Evolutionary conservation across 805 yeast species (phyloP).

Genomic region (Yarrowia divulgata): DNA sequence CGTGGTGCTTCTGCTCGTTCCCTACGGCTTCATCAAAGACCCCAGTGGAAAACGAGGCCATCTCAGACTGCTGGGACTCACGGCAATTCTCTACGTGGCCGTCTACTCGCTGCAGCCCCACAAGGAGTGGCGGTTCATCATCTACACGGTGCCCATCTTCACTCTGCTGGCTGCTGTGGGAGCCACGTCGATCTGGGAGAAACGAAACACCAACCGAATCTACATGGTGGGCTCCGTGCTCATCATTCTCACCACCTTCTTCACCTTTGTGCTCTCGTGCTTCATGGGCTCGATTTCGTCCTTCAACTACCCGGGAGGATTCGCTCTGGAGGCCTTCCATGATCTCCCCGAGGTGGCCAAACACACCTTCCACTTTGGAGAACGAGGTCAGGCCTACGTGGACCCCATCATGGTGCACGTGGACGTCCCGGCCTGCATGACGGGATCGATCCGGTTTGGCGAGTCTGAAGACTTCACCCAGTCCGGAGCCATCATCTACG

Average conservation of each 20-base stretch:
- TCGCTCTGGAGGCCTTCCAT: conserved; percentile 66
- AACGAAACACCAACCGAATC: conserved; percentile 45
- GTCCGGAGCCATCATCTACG: conserved; percentile 56
- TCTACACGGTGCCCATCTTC: conserved; percentile 75
- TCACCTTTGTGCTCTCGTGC: conserved; percentile 55
- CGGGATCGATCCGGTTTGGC: conserved; percentile 81
- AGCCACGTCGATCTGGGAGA: conserved; percentile 54
- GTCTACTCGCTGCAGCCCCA: conserved; percentile 84
- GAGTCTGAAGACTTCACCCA: conserved; percentile 55
- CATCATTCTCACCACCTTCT: conserved; percentile 50
- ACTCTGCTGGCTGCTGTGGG: conserved; percentile 71
- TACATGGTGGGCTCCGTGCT: conserved; percentile 48
- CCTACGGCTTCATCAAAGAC: conserved; percentile 56
- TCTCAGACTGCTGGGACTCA: conserved; percentile 57
- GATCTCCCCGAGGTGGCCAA: conserved; percentile 48
- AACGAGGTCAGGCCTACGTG: conserved; percentile 30
- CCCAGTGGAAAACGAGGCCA: conserved; percentile 44
- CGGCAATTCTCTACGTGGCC: conserved; percentile 63
- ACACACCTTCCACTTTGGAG: conserved; percentile 39
- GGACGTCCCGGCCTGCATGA: conserved; percentile 84
- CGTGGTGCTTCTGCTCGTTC: conserved; percentile 51
- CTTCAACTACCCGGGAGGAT: conserved; percentile 89
- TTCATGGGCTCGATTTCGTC: conserved; percentile 69
- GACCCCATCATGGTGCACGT: conserved; percentile 63
- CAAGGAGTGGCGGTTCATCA: conserved; percentile 92